Evolutionary conservation across 495 filamentous ascomycete species (phyloP), one percentile per base, ranked within the genome.

Genomic region (Aspergillus sparsus): DNA sequence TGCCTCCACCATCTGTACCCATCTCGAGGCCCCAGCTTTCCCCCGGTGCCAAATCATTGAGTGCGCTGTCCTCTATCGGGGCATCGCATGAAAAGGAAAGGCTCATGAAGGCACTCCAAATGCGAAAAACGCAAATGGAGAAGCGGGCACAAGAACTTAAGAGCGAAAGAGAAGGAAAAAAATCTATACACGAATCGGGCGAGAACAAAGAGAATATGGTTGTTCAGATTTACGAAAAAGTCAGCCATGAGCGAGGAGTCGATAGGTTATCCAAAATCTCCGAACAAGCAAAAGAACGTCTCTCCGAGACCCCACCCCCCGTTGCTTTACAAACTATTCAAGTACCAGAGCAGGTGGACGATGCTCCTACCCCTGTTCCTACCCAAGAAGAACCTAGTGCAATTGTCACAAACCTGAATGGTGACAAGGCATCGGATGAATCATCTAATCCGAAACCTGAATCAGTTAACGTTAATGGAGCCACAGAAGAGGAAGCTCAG

Each of bases 71-170:
- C 60, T 82, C 85, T 11, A 81, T 82, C 33, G 81, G 84, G 13
- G 85, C 95, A 67, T 93, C 91, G 1, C 89, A 91, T 0, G 94
- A 98, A 69, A 97, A 96, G 71, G 85, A 89, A 64, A 83, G 92
- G 62, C 77, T 98, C 59, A 90, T 96, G 91, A 97, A 93, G 77
- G 93, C 94, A 6, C 80, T 97, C 71, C 89, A 98, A 64, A 76
- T 97, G 46, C 82, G 94, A 41, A 92, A 91, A 72, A 91, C 89
- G 67, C 86, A 90, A 63, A 78, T 85, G 80, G 82, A 74, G 15
- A 80, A 75, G 55, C 67, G 69, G 41, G 68, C 71, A n/a, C 69
- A 73, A 32, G 68, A 73, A 18, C 44, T 47, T 18, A 47, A 47
- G 11, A 54, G 67, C 60, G 42, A 76, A 70, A 58, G 70, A 66